phyloP scores from a whole-genome alignment of 2,329 filamentous ascomycete species.

The Fusarium keratoplasticum region DNA sequence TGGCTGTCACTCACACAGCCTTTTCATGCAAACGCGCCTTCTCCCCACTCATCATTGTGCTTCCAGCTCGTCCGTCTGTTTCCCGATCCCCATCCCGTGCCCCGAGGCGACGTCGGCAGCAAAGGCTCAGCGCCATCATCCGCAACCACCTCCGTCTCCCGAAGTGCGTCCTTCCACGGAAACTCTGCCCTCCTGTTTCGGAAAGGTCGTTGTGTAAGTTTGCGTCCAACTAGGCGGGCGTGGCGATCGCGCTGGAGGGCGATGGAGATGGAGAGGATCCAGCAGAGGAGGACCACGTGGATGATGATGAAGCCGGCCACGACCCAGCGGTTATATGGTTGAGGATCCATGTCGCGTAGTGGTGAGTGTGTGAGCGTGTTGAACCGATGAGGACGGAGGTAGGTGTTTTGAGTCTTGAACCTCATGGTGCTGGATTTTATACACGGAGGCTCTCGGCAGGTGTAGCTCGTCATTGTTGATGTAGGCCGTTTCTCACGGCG shows the following conservation, averaged over 20 bases:
- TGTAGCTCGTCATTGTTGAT: neutral
- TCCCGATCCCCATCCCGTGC: neutral
- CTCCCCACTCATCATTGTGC: neutral
- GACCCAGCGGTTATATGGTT: neutral
- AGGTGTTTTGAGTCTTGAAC: neutral
- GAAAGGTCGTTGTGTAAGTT: neutral
- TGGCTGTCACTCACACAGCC: neutral
- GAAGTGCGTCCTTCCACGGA: slow-evolving; percentile 8
- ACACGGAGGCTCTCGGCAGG: neutral
- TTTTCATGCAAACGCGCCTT: neutral
- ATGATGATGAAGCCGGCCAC: neutral
- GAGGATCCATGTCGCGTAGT: neutral
- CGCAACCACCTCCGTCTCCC: neutral
- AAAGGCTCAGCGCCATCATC: neutral
- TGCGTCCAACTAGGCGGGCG: neutral
- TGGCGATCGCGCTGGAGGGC: neutral
- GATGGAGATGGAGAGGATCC: neutral
- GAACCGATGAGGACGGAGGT: neutral
- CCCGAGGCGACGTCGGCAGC: neutral
- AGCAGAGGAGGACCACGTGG: slow-evolving; percentile 8
- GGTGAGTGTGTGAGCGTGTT: neutral
- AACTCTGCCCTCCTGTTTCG: neutral
- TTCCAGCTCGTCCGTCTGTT: neutral
- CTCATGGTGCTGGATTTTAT: neutral
- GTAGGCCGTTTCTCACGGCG: neutral